Conservation (phyloP, 495 filamentous ascomycete species). For the Penicillium egyptiacum region DNA sequence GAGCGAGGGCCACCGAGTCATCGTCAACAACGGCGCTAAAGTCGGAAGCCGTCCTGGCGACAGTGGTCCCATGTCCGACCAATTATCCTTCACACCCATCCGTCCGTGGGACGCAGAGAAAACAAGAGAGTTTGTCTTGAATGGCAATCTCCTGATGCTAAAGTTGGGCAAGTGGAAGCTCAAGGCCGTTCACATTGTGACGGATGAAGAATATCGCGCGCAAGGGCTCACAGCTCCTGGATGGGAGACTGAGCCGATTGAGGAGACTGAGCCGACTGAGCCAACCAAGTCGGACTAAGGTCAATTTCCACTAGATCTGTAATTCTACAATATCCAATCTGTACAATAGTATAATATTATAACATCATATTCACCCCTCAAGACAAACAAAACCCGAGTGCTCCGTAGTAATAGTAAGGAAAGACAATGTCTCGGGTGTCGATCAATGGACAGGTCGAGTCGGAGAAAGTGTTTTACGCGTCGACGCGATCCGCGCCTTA, state of each 20-base stretch:
- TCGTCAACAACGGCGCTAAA: slow-evolving; percentile 58
- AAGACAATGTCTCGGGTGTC: slow-evolving; percentile 1
- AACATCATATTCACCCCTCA: neutral
- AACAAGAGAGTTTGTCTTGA: slow-evolving; percentile 61
- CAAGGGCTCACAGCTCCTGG: slow-evolving; percentile 45
- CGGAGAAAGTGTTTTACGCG: slow-evolving; percentile 38
- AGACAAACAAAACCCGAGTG: neutral
- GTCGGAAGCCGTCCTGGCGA: slow-evolving; percentile 61
- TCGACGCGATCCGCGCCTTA: slow-evolving; percentile 40
- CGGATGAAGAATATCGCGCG: slow-evolving; percentile 63
- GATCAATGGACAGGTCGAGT: slow-evolving; percentile 11
- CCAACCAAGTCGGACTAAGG: slow-evolving; percentile 11
- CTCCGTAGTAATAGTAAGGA: neutral
- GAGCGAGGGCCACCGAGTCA: slow-evolving; percentile 65
- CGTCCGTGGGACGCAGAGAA: slow-evolving; percentile 57
- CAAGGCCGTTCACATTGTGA: slow-evolving; percentile 67
- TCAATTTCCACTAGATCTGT: slow-evolving; percentile 23
- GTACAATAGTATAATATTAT: slow-evolving; percentile 21
- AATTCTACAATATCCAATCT: slow-evolving; percentile 20
- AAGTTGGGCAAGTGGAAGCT: slow-evolving; percentile 81
- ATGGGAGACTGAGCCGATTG: slow-evolving; percentile 30
- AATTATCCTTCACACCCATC: slow-evolving; percentile 62
- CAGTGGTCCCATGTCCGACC: slow-evolving; percentile 52
- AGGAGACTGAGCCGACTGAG: slow-evolving; percentile 12
- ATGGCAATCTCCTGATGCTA: slow-evolving; percentile 63